Base-by-base conservation (phyloP, 2,329 filamentous ascomycete species). In the Sordariomycetes sp. region DNA sequence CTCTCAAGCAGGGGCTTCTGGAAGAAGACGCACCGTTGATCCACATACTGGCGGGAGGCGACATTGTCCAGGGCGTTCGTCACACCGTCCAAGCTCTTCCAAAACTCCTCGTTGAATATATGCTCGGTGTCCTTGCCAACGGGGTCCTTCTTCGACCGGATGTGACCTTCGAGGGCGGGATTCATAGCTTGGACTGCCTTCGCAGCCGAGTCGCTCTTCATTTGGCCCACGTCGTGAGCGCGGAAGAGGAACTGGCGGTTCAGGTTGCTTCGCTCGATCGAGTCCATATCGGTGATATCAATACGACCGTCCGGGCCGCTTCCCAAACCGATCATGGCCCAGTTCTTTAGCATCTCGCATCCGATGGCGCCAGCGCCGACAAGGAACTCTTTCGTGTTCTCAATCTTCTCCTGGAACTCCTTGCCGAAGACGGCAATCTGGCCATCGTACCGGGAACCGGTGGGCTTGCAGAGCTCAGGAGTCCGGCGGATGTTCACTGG, bases 301-400 rank as follows among this genome's bases (percentile, higher is more conserved):
- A 99, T 95, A 72, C 88, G 88, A 66, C 94, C 94, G 54, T 91
- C 82, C 3, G 90, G 89, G 3, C 94, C 94, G 53, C 89, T 89
- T 52, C 88, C 93, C 34, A 99, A 79, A 64, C 94, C 94, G 71
- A 97, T 96, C 92, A 99, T 95, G 40, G 95, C 93, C 92, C 94
- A 99, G 73, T 97, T 97, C 83, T 99, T 99, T 64, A 99, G 77
- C 88, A 97, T 99, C 70, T 99, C 94, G 68, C 94, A 99, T 53
- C 94, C 94, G 70, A 99, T 99, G 62, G 95, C 94, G 66, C 94
- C 94, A 53, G 94, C 90, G 64, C 94, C 94, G 59, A 99, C 94
- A 58, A 99, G 79, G 77, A 99, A 99, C 66, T 97, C 85, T 67
- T 87, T 94, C 61, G 94, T 74, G 66, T 97, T 96, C 61, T 87